Conservation (phyloP, 768 basidiomycete genomes). For the Mycena maculata region DNA sequence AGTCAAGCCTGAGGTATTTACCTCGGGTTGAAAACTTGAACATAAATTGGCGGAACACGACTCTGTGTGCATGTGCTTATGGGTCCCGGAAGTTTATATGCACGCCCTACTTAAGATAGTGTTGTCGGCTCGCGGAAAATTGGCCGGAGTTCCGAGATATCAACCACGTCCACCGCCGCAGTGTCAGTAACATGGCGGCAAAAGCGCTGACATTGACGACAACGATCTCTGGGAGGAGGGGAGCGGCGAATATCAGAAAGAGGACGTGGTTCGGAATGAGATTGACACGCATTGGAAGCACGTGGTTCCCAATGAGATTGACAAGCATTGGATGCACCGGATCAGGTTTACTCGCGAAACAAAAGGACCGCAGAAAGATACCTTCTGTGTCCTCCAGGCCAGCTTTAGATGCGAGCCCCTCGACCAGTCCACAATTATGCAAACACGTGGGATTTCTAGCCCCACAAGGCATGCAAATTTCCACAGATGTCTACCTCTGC, state of each 20-base stretch:
- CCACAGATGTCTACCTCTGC: too few species aligned
- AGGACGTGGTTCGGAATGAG: background rate
- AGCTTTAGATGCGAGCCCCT: background rate
- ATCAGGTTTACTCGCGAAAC: too few species aligned
- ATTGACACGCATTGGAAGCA: background rate
- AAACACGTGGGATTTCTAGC: background rate
- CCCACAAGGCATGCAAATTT: too few species aligned
- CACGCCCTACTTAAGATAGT: too few species aligned
- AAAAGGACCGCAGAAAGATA: background rate
- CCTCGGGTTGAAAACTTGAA: too few species aligned
- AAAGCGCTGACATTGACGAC: background rate
- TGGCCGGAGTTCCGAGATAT: background rate
- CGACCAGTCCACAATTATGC: background rate
- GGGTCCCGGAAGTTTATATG: too few species aligned
- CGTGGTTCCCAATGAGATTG: too few species aligned
- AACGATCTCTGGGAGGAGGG: background rate
- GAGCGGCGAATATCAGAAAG: background rate
- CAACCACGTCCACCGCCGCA: background rate
- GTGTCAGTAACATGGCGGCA: background rate
- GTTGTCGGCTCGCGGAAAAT: too few species aligned
- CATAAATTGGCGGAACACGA: too few species aligned
- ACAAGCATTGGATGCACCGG: too few species aligned
- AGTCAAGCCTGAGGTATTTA: too few species aligned
- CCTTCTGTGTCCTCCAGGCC: background rate
- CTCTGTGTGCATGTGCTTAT: too few species aligned